These are phyloP conservation scores for Eleusine indica DNA, from an alignment of 176 grass and related monocot genomes.

Conservation along the genomic window DNA sequence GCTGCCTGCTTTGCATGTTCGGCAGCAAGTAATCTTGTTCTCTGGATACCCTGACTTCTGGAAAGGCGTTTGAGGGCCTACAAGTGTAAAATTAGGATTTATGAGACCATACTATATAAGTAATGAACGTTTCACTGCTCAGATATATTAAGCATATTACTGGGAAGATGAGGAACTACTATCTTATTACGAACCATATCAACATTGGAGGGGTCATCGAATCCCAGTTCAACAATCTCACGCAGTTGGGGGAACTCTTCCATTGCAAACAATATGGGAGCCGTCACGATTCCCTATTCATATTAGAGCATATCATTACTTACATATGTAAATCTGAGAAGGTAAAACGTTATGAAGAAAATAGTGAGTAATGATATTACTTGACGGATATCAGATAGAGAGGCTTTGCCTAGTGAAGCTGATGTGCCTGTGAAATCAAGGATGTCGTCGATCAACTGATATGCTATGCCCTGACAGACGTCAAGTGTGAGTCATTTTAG, in stretches of 20 bases:
- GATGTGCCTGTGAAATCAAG: slow-evolving; percentile 93
- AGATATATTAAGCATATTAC: slow-evolving; percentile 3
- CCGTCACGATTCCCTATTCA: slow-evolving; percentile 78
- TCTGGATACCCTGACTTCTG: slow-evolving; percentile 62
- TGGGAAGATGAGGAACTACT: background rate
- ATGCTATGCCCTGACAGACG: slow-evolving; percentile 72
- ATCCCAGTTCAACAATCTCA: slow-evolving; percentile 67
- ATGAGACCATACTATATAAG: background rate
- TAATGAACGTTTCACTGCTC: background rate
- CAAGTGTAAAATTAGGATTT: background rate
- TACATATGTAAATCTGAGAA: slow-evolving; percentile 5
- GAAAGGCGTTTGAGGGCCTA: slow-evolving; percentile 54
- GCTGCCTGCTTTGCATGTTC: slow-evolving; percentile 51
- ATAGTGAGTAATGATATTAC: slow-evolving; percentile 49
- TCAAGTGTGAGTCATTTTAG: background rate
- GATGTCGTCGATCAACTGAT: slow-evolving; percentile 85
- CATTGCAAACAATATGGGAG: slow-evolving; percentile 82
- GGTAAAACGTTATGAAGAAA: background rate
- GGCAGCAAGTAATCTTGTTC: slow-evolving; percentile 49
- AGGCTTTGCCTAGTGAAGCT: slow-evolving; percentile 74
- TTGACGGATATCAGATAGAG: slow-evolving; percentile 78
- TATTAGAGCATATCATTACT: slow-evolving; percentile 16
- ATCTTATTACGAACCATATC: slow-evolving; percentile 47
- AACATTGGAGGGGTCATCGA: slow-evolving; percentile 65
- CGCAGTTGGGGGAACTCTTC: slow-evolving; percentile 74